These are phyloP conservation scores for Cyanophora paradoxa DNA, from an alignment of 78 protist species.

Conservation along the genomic window DNA sequence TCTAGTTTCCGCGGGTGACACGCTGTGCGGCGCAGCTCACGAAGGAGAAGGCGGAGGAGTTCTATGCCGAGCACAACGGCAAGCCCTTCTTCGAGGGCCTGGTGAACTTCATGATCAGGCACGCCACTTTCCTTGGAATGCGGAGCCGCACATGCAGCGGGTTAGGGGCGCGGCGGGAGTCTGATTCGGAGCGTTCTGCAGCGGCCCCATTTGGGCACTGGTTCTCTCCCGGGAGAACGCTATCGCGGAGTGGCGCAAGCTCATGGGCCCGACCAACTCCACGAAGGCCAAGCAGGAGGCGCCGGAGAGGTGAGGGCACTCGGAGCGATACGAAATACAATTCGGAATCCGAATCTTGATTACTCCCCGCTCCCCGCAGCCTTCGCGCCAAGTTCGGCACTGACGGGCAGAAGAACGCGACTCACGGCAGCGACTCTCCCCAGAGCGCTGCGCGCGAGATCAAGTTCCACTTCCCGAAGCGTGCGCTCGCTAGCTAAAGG, in stretches of 20 bases:
- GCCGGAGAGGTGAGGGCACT: neutral
- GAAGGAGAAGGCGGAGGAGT: conserved; percentile 22
- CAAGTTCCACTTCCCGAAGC: conserved; percentile 17
- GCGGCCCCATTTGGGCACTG: conserved; percentile 19
- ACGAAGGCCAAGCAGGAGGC: conserved; percentile 1
- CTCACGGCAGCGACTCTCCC: conserved; percentile 39
- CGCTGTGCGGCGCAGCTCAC: conserved; percentile 22
- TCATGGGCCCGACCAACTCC: conserved; percentile 45
- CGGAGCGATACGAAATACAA: neutral
- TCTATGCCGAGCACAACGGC: conserved; percentile 48
- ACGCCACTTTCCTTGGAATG: neutral
- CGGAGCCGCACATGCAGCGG: no score
- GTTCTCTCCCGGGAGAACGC: conserved; percentile 35
- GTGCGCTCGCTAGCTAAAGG: no score
- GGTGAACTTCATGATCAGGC: conserved; percentile 35
- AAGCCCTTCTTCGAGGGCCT: conserved; percentile 34
- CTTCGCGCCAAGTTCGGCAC: conserved; percentile 40
- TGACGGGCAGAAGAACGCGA: conserved; percentile 21
- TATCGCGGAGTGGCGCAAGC: conserved; percentile 23
- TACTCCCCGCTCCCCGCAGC: neutral
- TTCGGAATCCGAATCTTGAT: neutral
- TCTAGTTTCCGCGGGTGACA: no score
- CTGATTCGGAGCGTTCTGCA: no score
- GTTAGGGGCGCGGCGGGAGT: no score
- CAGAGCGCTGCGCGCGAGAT: conserved; percentile 23